Evolutionary conservation across 2,329 filamentous ascomycete species (phyloP).

Genomic region (Arthrinium puccinioides): DNA sequence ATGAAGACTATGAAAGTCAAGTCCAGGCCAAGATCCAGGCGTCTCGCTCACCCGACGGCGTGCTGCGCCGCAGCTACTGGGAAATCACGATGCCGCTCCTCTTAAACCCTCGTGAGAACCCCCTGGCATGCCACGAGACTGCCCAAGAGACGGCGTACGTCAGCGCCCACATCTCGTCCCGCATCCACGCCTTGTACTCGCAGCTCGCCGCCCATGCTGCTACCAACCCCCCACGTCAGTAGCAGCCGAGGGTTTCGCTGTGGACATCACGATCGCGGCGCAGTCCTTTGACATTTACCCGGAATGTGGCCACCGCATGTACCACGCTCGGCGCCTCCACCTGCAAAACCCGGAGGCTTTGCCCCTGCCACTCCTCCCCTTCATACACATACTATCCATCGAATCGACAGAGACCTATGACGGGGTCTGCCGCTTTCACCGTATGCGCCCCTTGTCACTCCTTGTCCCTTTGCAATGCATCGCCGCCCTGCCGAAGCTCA

Average conservation of each 20-base stretch:
- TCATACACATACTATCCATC: not conserved
- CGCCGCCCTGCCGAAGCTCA: constrained; percentile 12
- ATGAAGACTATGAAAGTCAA: constrained; percentile 1
- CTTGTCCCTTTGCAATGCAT: constrained; percentile 14
- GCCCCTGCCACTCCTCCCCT: constrained; percentile 1
- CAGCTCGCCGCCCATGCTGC: constrained; percentile 1
- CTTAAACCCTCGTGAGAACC: not conserved
- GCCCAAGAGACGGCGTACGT: not conserved
- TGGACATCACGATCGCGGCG: not conserved
- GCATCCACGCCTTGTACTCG: constrained; percentile 1
- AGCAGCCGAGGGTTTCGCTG: not conserved
- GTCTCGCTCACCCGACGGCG: not conserved
- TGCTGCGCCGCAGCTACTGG: not conserved
- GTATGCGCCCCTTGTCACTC: constrained; percentile 13
- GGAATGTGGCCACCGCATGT: constrained; percentile 14
- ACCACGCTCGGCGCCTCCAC: constrained; percentile 7
- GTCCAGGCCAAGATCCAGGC: not conserved
- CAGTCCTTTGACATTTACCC: constrained; percentile 11
- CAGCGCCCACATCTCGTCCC: constrained; percentile 3
- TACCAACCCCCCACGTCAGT: not conserved
- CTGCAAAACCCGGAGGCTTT: constrained; percentile 2
- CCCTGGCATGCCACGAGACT: constrained; percentile 2
- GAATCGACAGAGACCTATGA: not conserved
- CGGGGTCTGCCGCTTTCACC: not conserved
- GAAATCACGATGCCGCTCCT: constrained; percentile 2